Evolutionary conservation across 345 rosid genomes (phyloP), one percentile per base, ranked within the genome.

Genomic region (Corchorus olitorius): DNA sequence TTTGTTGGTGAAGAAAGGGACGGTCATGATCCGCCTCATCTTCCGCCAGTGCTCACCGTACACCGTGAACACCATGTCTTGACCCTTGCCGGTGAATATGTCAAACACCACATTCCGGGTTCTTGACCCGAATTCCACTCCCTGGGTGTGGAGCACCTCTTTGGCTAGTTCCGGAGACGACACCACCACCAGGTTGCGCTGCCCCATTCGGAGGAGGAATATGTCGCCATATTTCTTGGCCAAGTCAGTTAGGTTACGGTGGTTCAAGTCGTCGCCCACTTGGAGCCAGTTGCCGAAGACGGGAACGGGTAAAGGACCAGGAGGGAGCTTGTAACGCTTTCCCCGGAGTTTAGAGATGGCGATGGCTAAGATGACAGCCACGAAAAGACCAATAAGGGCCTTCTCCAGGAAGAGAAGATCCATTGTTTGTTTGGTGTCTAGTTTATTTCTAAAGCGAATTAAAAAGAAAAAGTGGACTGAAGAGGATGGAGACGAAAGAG

Each of bases 31-130:
- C 77, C 99, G 65, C 56, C 98, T 59, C 99, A 96, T 96, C 90
- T 96, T 96, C 77, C 99, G 77, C 98, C 99, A 96, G 78, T 96
- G 99, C 77, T 96, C 99, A 0, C 99, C 99, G 81, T 96, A 96
- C 0, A 96, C 98, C 0, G 99, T 96, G 86, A 96, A 96, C 79
- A 93, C 99, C 99, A 96, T 96, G 74, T 96, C 99, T 81, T 96
- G 99, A 1, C 99, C 98, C 48, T 96, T 93, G 0, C 99, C 99
- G 0, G 99, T 96, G 88, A 96, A 96, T 37, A 96, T 96, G 52
- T 96, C 99, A 80, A 96, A 92, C 45, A 96, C 99, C 9, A 96
- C 97, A 82, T 96, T 96, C 1, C 99, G 86, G 0, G 98, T 96
- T 53, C 98, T 78, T 14, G 99, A 96, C 12, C 99, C 99, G 77